Base-by-base conservation (phyloP, 2,329 filamentous ascomycete species). In the Didymella pinodella region DNA sequence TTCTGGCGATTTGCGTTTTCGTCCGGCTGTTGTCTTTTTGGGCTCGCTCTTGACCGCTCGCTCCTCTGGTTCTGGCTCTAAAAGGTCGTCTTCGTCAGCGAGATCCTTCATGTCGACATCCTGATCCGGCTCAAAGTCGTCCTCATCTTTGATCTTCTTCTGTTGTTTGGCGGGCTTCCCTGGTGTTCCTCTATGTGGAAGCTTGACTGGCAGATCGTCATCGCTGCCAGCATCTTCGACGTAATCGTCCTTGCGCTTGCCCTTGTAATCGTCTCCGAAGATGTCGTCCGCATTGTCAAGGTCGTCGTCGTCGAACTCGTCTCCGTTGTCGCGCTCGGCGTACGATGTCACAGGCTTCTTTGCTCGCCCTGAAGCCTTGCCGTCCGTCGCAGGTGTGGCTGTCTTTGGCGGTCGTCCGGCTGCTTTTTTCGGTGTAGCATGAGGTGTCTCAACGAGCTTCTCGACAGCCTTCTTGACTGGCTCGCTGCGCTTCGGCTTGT, bases 231-330 rank as follows among this genome's bases (percentile, higher is more conserved):
- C 61, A 7, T 50, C 61, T 47, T 92, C 88, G 31, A 92, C 89
- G 54, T 95, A 92, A 46, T 88, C 90, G 44, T 83, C 83, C 58
- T 86, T 91, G 56, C 84, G 86, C 44, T 85, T 81, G 47, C 84
- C 85, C 72, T 88, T 90, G 32, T 84, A 85, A 64, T 91, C 88
- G 4, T 90, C 88, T 14, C 89, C 90, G 76, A 93, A 93, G 20
- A 97, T 93, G 67, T 97, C 93, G 64, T 92, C 90, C n/a, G 86
- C 90, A 3, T 78, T 83, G 44, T 86, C 88, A 44, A 77, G 72
- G 47, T 80, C 78, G 48, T 79, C 72, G 43, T 80, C 75, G 5
- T 73, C 68, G 63, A 76, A 77, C 26, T 75, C 71, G 18, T 91
- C 86, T 7, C 85, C 83, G 32, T 88, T 88, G 52, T 91, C 89